Conservation (phyloP, 352 stramenopile species). For the Pythium angustatum region DNA sequence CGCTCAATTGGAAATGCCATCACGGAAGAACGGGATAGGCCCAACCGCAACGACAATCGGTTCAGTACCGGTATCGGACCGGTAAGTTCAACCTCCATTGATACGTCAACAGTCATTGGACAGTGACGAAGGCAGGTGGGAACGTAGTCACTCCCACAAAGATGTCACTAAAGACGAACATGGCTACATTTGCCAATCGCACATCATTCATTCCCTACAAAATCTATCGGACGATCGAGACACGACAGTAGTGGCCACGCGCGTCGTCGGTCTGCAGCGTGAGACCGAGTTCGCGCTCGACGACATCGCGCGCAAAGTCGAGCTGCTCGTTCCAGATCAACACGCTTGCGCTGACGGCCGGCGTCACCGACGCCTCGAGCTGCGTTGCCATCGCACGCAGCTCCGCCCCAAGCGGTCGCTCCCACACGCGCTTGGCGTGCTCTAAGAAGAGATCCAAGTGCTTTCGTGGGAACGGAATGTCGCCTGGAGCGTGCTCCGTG, state of each 20-base stretch:
- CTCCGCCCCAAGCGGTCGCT: constrained; percentile 50
- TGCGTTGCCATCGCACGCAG: constrained; percentile 26
- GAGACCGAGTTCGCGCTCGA: constrained; percentile 20
- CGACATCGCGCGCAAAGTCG: constrained; percentile 22
- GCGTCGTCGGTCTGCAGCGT: constrained; percentile 13
- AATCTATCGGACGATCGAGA: constrained; percentile 24
- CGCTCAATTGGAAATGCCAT: background rate
- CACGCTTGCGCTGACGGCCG: constrained; percentile 16
- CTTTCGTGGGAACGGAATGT: constrained; percentile 69
- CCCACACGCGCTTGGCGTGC: constrained; percentile 69
- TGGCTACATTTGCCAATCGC: constrained; percentile 17
- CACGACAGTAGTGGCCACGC: constrained; percentile 26
- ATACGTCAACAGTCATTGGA: constrained; percentile 36
- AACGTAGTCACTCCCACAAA: background rate
- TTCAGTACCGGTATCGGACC: constrained; percentile 23
- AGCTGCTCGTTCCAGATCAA: constrained; percentile 36
- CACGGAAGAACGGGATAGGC: background rate
- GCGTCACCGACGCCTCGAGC: background rate
- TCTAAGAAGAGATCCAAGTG: constrained; percentile 74
- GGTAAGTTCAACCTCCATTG: constrained; percentile 27
- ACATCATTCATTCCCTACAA: background rate
- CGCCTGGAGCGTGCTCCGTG: constrained; percentile 69
- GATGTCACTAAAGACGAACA: background rate
- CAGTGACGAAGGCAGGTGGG: too few relatives aligned
- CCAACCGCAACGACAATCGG: background rate